Evolutionary conservation across 257 asterid species (phyloP).

Genomic region (Primulina huaijiensis): DNA sequence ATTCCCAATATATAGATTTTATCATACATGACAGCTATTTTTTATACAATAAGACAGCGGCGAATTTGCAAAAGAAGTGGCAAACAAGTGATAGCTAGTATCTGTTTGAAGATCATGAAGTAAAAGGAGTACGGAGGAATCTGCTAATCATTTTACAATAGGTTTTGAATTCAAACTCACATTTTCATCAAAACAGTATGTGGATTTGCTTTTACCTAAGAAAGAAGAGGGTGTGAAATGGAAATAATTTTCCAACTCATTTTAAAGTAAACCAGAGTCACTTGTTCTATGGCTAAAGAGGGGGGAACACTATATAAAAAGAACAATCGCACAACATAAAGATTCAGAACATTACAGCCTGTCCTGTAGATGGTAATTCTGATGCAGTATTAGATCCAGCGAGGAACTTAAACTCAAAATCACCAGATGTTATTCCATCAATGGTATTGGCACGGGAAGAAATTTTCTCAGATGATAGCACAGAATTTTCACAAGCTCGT

Average conservation of each 20-base stretch:
- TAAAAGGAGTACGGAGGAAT: not conserved
- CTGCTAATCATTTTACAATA: not conserved
- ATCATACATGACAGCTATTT: slow-evolving; percentile 5
- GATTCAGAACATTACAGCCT: slow-evolving; percentile 42
- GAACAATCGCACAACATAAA: not conserved
- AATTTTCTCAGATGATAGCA: slow-evolving; percentile 38
- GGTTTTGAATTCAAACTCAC: not conserved
- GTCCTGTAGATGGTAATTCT: slow-evolving; percentile 44
- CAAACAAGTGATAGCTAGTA: slow-evolving; percentile 3
- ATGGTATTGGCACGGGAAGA: slow-evolving; percentile 32
- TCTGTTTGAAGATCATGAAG: slow-evolving; percentile 9
- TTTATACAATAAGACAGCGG: slow-evolving; percentile 4
- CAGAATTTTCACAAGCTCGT: slow-evolving; percentile 50
- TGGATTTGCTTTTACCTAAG: not conserved
- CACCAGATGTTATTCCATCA: slow-evolving; percentile 40
- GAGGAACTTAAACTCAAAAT: slow-evolving; percentile 85
- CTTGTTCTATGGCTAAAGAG: slow-evolving; percentile 1
- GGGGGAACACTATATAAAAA: not conserved
- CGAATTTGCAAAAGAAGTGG: slow-evolving; percentile 15
- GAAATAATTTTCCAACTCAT: slow-evolving; percentile 12
- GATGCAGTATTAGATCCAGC: slow-evolving; percentile 54
- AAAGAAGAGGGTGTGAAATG: not conserved
- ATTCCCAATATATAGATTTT: slow-evolving; percentile 11
- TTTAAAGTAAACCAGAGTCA: slow-evolving; percentile 2
- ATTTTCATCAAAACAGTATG: not conserved